phyloP scores from a whole-genome alignment of 768 basidiomycete genomes.

The Suillus subaureus region DNA sequence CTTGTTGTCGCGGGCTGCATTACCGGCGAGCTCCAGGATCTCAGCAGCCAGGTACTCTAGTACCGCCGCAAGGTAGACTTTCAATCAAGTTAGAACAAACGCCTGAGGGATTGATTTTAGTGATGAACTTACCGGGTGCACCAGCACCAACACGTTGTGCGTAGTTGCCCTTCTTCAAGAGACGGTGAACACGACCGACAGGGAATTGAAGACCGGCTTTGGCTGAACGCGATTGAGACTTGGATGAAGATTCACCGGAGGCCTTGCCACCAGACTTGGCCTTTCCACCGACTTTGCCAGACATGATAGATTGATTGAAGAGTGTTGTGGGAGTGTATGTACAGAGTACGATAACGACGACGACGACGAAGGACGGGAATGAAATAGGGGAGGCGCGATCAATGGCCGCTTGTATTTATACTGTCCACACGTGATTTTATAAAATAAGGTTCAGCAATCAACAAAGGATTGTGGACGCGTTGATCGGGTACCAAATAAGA shows the following conservation, averaged over 20 bases:
- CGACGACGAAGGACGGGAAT: constrained; percentile 9
- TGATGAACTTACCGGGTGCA: constrained; percentile 40
- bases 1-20: constrained; percentile 57
- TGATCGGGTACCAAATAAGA: constrained; percentile 34
- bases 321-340: not conserved
- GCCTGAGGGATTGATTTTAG: not conserved
- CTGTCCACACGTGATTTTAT: constrained; percentile 13
- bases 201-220: constrained; percentile 49
- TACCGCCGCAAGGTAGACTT: constrained; percentile 62
- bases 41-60: constrained; percentile 65
- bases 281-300: constrained; percentile 51
- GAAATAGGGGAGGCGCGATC: constrained; percentile 14
- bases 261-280: constrained; percentile 71
- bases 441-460: constrained; percentile 40
- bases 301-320: constrained; percentile 27
- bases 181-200: constrained; percentile 64
- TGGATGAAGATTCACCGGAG: constrained; percentile 34
- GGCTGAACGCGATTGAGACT: constrained; percentile 41
- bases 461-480: constrained; percentile 37
- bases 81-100: not conserved
- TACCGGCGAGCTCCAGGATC: constrained; percentile 64
- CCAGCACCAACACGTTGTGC: constrained; percentile 58
- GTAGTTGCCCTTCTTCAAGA: constrained; percentile 62
- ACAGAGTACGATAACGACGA: not conserved
- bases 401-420: constrained; percentile 31